Base-by-base conservation (phyloP, 2,329 filamentous ascomycete species). In the Sclerotinia sclerotiorum region DNA sequence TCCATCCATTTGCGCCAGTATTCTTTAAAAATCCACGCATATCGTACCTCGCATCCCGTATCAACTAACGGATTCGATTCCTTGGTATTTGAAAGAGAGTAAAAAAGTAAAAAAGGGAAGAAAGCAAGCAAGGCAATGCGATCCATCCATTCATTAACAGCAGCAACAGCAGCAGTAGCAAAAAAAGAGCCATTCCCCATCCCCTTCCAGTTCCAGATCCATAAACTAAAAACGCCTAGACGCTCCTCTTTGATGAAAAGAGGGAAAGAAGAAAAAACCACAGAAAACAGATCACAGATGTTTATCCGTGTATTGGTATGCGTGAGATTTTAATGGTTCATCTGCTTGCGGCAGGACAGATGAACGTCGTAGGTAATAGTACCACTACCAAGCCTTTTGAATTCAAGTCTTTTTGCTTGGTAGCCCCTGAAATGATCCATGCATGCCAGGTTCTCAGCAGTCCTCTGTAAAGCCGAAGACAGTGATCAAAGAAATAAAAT, bases 391-490 rank as follows among this genome's bases (percentile, higher is more conserved):
- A 42, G 44, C 44, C 52, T 52, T 55, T 58, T 39, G 29, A 8
- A 39, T 51, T 39, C 46, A 62, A 51, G n/a, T 62, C 46, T 62
- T 48, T 51, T 51, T 51, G 46, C 60, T 51, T 62, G 21, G 29
- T 39, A 39, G 60, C 6, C 35, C 49, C 21, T 32, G 21, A 51
- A 15, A 27, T 8, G 13, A 49, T 62, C 13, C 46, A 39, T 27
- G n/a, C 46, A 39, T 27, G 46, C 60, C 60, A 39, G 27, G 32
- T 32, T n/a, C n/a, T 29, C 29, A 29, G 19, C 5, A 39, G 7
- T 21, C 48, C 21, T 29, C 19, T 51, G 21, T n/a, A 10, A 51
- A 39, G 11, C 32, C 8, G 27, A 32, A 13, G 7, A 21, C 39
- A 35, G 15, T 15, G n/a, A 21, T 17, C 8, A 19, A 67, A 39